Base-by-base conservation (phyloP, 768 basidiomycete species). In the Atractiella rhizophila region DNA sequence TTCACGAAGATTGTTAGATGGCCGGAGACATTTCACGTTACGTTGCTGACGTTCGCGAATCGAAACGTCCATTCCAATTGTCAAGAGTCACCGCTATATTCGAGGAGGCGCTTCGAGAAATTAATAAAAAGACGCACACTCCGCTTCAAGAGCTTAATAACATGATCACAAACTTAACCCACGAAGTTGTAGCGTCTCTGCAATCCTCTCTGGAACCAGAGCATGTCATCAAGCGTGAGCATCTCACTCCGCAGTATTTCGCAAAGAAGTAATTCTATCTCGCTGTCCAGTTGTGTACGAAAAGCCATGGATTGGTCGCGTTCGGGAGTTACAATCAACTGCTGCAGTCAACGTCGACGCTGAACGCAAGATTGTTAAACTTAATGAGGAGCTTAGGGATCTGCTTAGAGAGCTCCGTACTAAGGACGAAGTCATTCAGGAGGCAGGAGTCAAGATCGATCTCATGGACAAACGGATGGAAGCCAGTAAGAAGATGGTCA, bases 391-490 rank as follows among this genome's bases (percentile, higher is more conserved):
- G 59, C 69, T 91, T 49, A 77, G 82, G 53, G 75, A 75, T 7
- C 70, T 96, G 29, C 68, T 75, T 23, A 74, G 85, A 24, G 78
- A 68, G 37, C 66, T 94, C 54, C 78, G 77, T 56, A 11, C 28
- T n/a, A 73, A 80, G 60, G 91, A 96, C 47, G 83, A 91, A 64
- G 67, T 60, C 20, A 73, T 82, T 27, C 83, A 94, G 57, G 91
- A 96, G 54, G 65, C 73, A 4, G 63, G 64, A 2, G 85, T 94
- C 41, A 94, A 86, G 65, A 82, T 94, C 42, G 82, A 94, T 56
- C 66, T 86, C 12, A 78, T 96, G 71, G 85, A 91, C 56, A 72
- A 85, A 34, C 70, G 83, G 25, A 73, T 85, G 66, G 86, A 96
- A 55, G 68, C 73, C 2, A 74, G 73, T 46, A 86, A 82, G 67